phyloP scores from a whole-genome alignment of 2,329 filamentous ascomycete species.

The Daldinia sp. region DNA sequence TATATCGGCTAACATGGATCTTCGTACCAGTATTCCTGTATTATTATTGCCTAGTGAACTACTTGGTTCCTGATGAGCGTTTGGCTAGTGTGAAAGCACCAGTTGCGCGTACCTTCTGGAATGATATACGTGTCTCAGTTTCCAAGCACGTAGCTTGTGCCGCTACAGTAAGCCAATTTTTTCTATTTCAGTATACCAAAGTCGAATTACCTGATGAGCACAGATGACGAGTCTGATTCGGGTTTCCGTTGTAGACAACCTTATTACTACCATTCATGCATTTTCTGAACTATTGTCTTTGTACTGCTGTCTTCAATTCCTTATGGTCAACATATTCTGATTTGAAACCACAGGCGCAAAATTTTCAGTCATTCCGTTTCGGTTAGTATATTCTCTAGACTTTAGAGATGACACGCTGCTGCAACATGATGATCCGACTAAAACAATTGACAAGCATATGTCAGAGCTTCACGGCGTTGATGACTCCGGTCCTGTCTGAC shows the following conservation, averaged over 20 bases:
- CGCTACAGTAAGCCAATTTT: slow-evolving; percentile 26
- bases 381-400: slow-evolving; percentile 31
- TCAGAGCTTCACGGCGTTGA: slow-evolving; percentile 74
- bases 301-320: neutral
- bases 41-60: neutral
- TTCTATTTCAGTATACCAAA: slow-evolving; percentile 14
- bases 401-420: slow-evolving; percentile 16
- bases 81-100: neutral
- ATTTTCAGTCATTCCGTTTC: neutral
- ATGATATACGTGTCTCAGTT: no score
- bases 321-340: slow-evolving; percentile 19
- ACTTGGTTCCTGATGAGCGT: neutral
- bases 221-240: slow-evolving; percentile 74
- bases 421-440: slow-evolving; percentile 82
- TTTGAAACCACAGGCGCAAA: neutral
- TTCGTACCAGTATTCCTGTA: neutral
- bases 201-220: slow-evolving; percentile 53
- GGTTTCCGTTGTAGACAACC: slow-evolving; percentile 68
- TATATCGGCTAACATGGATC: slow-evolving; percentile 17
- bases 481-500: slow-evolving; percentile 59
- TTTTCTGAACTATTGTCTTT: slow-evolving; percentile 39
- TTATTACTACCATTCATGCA: slow-evolving; percentile 68
- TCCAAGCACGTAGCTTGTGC: neutral
- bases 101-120: no score
- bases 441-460: slow-evolving; percentile 95